phyloP scores from a whole-genome alignment of 257 asterid genomes.

The Przewalskia tangutica region DNA sequence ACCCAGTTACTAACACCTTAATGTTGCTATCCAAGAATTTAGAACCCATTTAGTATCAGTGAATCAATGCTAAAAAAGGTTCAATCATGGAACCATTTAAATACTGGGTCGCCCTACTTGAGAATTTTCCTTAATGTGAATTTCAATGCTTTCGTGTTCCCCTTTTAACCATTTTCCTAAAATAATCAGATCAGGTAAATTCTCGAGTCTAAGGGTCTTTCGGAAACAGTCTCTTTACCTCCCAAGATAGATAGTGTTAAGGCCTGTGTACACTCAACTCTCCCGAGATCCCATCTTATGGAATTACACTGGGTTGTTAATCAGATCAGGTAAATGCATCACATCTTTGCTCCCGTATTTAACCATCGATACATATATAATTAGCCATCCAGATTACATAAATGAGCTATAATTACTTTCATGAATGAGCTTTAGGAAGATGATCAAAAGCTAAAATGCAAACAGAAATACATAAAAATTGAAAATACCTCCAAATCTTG shows the following conservation, averaged over 20 bases:
- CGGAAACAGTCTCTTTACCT: no score
- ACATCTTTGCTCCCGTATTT: not conserved
- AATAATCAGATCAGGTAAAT: not conserved
- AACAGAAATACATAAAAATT: not conserved
- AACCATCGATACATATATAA: not conserved
- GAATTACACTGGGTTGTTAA: no score
- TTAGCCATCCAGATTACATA: not conserved
- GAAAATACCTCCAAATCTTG: not conserved
- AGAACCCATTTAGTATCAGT: no score
- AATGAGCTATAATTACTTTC: not conserved
- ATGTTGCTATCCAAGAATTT: no score
- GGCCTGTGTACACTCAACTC: no score
- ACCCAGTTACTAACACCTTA: no score
- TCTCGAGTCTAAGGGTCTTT: no score
- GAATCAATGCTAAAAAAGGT: not conserved
- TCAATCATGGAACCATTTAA: not conserved
- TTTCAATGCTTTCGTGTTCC: not conserved
- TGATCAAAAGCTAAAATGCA: not conserved
- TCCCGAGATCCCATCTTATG: no score
- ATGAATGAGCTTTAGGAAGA: not conserved
- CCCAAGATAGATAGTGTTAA: no score
- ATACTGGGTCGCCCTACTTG: not conserved
- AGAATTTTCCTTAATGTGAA: not conserved
- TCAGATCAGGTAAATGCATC: not conserved
- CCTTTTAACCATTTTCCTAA: not conserved